Conservation (phyloP, 2,329 filamentous ascomycete species). For the Pyricularia pennisetigena region DNA sequence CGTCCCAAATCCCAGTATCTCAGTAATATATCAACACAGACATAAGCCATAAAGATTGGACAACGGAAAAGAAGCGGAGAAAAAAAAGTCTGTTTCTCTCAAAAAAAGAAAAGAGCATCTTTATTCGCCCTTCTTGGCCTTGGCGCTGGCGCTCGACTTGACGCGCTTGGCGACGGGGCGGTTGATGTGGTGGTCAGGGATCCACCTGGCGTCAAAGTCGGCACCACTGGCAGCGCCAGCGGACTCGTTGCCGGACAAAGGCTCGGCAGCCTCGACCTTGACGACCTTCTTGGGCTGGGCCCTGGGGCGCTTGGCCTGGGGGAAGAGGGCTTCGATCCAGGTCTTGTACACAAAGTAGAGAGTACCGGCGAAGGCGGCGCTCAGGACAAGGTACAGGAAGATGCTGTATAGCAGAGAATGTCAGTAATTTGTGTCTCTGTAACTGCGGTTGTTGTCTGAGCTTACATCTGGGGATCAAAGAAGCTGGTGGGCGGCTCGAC, state of each 20-base stretch:
- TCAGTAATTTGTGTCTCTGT: not conserved
- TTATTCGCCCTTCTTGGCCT: constrained; percentile 25
- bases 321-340: constrained; percentile 94
- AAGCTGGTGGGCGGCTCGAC: constrained; percentile 35
- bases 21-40: not conserved
- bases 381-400: constrained; percentile 93
- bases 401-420: constrained; percentile 47
- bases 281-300: constrained; percentile 36
- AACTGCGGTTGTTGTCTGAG: constrained; percentile 34
- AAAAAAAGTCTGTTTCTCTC: not conserved
- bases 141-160: constrained; percentile 45
- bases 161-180: constrained; percentile 63
- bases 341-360: constrained; percentile 97
- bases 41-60: not conserved
- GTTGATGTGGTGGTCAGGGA: constrained; percentile 81
- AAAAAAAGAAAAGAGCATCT: not conserved
- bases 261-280: constrained; percentile 51
- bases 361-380: constrained; percentile 65
- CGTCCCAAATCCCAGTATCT: not conserved
- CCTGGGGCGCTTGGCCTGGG: constrained; percentile 66
- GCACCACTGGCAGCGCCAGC: constrained; percentile 58
- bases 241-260: constrained; percentile 61
- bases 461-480: constrained; percentile 42
- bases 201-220: constrained; percentile 85
- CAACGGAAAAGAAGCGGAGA: not conserved